A percentile compares a stretch with the other conserved stretches of the same genome.
Conservation (phyloP, 768 basidiomycete species). For the Amanita exitialis region DNA sequence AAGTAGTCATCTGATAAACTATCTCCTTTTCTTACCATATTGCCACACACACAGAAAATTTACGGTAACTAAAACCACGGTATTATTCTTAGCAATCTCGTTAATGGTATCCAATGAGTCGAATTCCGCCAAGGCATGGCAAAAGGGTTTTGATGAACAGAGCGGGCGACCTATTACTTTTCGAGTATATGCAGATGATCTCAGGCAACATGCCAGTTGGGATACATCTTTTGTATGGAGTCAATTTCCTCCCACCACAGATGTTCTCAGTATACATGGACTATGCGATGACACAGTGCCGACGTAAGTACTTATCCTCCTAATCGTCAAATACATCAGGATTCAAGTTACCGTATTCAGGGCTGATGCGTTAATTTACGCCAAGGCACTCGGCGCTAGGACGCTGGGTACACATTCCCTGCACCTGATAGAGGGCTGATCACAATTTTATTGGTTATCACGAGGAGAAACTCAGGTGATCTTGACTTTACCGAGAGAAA, state of each 20-base stretch:
- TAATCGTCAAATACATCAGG: not conserved
- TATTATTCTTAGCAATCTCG: slow-evolving; percentile 4
- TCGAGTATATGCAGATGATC: slow-evolving; percentile 46
- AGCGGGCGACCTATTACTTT: slow-evolving; percentile 47
- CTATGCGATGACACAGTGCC: slow-evolving; percentile 58
- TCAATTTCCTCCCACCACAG: slow-evolving; percentile 46
- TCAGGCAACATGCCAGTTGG: slow-evolving; percentile 53
- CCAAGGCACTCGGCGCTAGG: slow-evolving; percentile 45
- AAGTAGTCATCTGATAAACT: slow-evolving; percentile 17
- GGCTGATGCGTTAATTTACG: slow-evolving; percentile 65
- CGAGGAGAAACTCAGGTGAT: slow-evolving; percentile 24
- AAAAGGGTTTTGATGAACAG: slow-evolving; percentile 38
- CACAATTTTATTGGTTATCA: slow-evolving; percentile 69
- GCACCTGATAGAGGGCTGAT: slow-evolving; percentile 62
- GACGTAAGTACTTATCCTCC: slow-evolving; percentile 34
- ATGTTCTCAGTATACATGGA: slow-evolving; percentile 78
- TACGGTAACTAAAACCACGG: slow-evolving; percentile 22
- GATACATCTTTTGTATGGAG: slow-evolving; percentile 62
- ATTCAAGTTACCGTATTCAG: slow-evolving; percentile 24
- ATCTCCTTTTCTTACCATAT: not conserved
- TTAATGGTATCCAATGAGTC: slow-evolving; percentile 14
- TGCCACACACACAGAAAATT: slow-evolving; percentile 25
- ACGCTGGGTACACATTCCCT: slow-evolving; percentile 61
- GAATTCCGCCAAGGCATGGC: slow-evolving; percentile 17
- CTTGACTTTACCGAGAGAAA: not conserved